phyloP scores from a whole-genome alignment of 345 rosid genomes.

The Eucalyptus cloeziana region DNA sequence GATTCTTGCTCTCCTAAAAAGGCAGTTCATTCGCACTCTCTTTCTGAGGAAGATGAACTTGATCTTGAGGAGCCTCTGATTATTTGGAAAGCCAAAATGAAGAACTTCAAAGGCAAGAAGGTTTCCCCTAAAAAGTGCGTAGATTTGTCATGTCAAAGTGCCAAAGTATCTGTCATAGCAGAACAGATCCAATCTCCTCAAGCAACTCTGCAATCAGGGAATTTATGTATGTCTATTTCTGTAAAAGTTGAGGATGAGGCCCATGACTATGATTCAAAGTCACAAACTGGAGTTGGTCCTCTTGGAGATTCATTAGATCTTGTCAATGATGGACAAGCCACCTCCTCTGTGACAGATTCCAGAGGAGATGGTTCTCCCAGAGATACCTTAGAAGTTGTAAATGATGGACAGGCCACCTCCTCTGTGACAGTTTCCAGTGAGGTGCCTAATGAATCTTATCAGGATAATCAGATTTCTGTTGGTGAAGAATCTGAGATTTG shows the following conservation, averaged over 20 bases:
- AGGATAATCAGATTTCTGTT: not conserved
- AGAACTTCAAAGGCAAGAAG: conserved; percentile 19
- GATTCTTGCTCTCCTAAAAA: conserved; percentile 1
- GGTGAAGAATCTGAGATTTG: conserved; percentile 9
- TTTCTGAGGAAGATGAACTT: conserved; percentile 16
- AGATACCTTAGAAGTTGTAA: not conserved
- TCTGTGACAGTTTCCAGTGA: not conserved
- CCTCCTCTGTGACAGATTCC: not conserved
- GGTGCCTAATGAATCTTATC: not conserved
- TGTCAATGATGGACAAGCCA: not conserved
- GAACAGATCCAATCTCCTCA: not conserved
- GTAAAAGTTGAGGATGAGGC: conserved; percentile 24
- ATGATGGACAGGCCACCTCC: not conserved
- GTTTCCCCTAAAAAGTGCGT: not conserved
- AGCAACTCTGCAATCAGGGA: not conserved
- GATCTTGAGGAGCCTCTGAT: conserved; percentile 45
- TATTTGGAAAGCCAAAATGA: conserved; percentile 27
- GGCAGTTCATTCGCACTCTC: not conserved
- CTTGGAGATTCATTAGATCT: not conserved
- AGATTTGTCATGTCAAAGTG: conserved; percentile 1
- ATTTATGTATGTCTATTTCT: conserved; percentile 1
- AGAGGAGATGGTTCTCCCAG: not conserved
- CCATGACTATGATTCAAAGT: not conserved
- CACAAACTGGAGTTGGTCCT: not conserved
- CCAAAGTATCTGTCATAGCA: not conserved